Percentiles rank a stretch among this genome's conserved stretches.
These are phyloP conservation scores for Kuraishia hungarica DNA, from an alignment of 805 yeast species.

Conservation along the genomic window DNA sequence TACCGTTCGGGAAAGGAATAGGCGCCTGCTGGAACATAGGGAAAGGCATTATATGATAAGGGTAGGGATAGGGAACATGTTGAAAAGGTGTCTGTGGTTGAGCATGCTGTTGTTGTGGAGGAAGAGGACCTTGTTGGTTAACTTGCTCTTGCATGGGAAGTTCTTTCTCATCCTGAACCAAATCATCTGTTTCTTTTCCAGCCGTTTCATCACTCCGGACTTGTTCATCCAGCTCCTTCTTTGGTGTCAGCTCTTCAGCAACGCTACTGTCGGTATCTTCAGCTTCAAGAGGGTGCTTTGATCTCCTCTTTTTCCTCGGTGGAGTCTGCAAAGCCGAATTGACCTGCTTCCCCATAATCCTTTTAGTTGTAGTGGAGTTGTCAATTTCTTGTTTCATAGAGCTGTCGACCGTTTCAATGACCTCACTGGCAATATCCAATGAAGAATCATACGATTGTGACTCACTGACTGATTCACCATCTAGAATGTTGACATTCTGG, in stretches of 20 bases:
- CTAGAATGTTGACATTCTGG: background rate
- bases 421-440: background rate
- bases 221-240: background rate
- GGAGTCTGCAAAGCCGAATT: background rate
- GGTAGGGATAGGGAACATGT: background rate
- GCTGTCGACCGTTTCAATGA: background rate
- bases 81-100: background rate
- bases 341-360: background rate
- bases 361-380: background rate
- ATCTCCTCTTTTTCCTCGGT: background rate
- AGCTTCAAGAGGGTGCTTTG: background rate
- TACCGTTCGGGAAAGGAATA: background rate
- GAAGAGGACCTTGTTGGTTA: background rate
- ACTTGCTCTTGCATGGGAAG: background rate
- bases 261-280: background rate
- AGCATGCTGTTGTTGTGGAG: background rate
- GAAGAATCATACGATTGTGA: background rate
- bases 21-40: background rate
- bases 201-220: background rate
- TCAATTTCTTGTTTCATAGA: background rate
- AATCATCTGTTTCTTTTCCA: background rate
- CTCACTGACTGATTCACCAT: background rate
- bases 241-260: background rate
- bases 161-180: background rate
- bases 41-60: background rate